These are phyloP conservation scores for Tarenaya hassleriana DNA, from an alignment of 345 rosid genomes.

Conservation along the genomic window DNA sequence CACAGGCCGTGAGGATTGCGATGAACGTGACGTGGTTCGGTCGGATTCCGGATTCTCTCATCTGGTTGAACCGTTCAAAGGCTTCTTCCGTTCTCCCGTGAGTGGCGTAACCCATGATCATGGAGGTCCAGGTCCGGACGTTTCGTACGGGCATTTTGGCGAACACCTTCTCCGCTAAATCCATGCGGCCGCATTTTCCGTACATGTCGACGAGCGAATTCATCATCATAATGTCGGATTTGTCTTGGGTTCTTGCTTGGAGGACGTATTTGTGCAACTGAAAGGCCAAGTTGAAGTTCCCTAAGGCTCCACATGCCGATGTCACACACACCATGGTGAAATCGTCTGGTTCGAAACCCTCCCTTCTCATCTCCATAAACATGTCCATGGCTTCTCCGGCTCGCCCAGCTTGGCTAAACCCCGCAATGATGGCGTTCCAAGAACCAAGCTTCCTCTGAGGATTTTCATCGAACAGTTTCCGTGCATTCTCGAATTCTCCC, in stretches of 20 bases:
- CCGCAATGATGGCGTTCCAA: slow-evolving; percentile 75
- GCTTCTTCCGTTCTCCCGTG: slow-evolving; percentile 59
- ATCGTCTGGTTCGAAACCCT: slow-evolving; percentile 67
- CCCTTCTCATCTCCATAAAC: slow-evolving; percentile 50
- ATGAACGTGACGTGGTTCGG: slow-evolving; percentile 75
- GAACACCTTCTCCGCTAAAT: slow-evolving; percentile 53
- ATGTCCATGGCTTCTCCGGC: slow-evolving; percentile 46
- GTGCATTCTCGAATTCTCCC: slow-evolving; percentile 45
- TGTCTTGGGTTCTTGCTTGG: slow-evolving; percentile 38
- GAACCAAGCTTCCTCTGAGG: slow-evolving; percentile 65
- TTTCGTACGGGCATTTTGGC: slow-evolving; percentile 39
- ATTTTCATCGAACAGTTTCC: slow-evolving; percentile 67
- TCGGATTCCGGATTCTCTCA: slow-evolving; percentile 46
- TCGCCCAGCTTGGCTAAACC: slow-evolving; percentile 54
- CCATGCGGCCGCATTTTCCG: slow-evolving; percentile 87
- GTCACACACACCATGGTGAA: slow-evolving; percentile 70
- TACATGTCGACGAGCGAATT: slow-evolving; percentile 74
- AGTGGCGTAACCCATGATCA: slow-evolving; percentile 64
- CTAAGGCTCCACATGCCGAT: slow-evolving; percentile 72
- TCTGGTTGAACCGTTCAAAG: slow-evolving; percentile 42
- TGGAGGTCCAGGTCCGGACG: slow-evolving; percentile 81
- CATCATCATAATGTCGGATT: slow-evolving; percentile 51
- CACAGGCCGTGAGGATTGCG: slow-evolving; percentile 76
- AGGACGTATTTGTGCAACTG: slow-evolving; percentile 72
- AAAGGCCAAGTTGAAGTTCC: slow-evolving; percentile 53